Evolutionary conservation across 2,329 filamentous ascomycete species (phyloP).

Genomic region (Colletotrichum australisinense): DNA sequence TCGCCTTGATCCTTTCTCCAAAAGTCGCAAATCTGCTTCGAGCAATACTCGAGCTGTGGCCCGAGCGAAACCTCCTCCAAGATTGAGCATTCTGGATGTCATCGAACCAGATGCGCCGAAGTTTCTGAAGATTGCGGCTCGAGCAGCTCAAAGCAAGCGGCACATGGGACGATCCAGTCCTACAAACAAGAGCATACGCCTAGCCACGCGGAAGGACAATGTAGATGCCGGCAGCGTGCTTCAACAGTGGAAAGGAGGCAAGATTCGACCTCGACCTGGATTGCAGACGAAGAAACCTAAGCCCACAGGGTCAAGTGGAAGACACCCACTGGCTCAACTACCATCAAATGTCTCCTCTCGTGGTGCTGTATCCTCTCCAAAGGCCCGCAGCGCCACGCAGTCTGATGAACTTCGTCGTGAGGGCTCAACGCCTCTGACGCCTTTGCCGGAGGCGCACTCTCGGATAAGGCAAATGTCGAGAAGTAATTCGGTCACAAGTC

Average conservation of each 20-base stretch:
- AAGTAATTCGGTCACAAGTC: slow-evolving; percentile 6
- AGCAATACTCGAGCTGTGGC: slow-evolving; percentile 5
- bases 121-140: slow-evolving; percentile 72
- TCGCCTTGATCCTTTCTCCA: slow-evolving; percentile 9
- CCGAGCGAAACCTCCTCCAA: slow-evolving; percentile 49
- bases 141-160: slow-evolving; percentile 60
- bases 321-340: slow-evolving; percentile 16
- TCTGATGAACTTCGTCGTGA: background rate
- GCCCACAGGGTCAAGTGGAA: background rate
- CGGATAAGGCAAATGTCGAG: slow-evolving; percentile 36
- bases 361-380: background rate
- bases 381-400: background rate
- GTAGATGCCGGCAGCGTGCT: slow-evolving; percentile 66
- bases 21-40: background rate
- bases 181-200: slow-evolving; percentile 65
- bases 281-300: slow-evolving; percentile 4
- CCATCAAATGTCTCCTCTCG: slow-evolving; percentile 13
- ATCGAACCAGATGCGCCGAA: slow-evolving; percentile 62
- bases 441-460: slow-evolving; percentile 3
- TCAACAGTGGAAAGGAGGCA: slow-evolving; percentile 66
- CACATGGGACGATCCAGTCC: slow-evolving; percentile 67
- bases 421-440: background rate
- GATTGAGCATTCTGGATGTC: slow-evolving; percentile 71
- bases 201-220: slow-evolving; percentile 72
- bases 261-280: slow-evolving; percentile 54